Evolutionary conservation across 2,329 filamentous ascomycete genomes (phyloP), one percentile per base, ranked within the genome.

Genomic region (Paracoccidioides lutzii): DNA sequence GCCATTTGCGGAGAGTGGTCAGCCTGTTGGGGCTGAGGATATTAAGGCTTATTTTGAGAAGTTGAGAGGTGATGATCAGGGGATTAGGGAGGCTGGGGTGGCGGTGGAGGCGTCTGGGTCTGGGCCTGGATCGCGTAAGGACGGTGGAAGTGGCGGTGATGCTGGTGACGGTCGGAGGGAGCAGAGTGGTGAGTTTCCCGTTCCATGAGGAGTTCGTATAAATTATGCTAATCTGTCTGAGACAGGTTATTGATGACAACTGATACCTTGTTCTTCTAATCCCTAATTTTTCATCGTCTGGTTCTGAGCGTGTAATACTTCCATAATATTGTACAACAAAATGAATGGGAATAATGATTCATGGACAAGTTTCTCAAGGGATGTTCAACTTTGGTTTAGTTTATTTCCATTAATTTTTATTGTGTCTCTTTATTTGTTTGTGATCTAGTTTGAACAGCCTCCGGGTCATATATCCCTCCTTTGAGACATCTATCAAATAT

Each of bases 11-110:
- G 89, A 96, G 67, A 94, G 85, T 59, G 91, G 91, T 0, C 76
- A 87, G 69, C 84, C 88, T 0, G 90, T 98, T 28, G 85, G 89
- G 1, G 91, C 91, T 0, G 93, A 98, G 67, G 90, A 97, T 71
- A 93, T 98, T 71, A 98, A 96, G 71, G 82, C 82, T 2, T 95
- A 96, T 69, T 98, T 98, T 78, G 91, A 91, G 53, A 91, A 93
- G 74, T 73, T 98, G 62, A 81, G 93, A 60, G 93, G 93, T 57
- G 93, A 97, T 70, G 87, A 89, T 46, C 75, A 86, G 63, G 87
- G 77, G 0, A 6, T 67, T 61, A 57, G 58, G 42, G 67, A 65
- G 38, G 63, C 67, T n/a, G 37, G 38, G 12, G 50, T 22, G 30
- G 37, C 37, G 12, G 50, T 38, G 30, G 41, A 37, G 9, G 28